Percentiles rank a stretch among this genome's conserved stretches.
Conservation (phyloP, 768 basidiomycete species). For the Cyathus striatus region DNA sequence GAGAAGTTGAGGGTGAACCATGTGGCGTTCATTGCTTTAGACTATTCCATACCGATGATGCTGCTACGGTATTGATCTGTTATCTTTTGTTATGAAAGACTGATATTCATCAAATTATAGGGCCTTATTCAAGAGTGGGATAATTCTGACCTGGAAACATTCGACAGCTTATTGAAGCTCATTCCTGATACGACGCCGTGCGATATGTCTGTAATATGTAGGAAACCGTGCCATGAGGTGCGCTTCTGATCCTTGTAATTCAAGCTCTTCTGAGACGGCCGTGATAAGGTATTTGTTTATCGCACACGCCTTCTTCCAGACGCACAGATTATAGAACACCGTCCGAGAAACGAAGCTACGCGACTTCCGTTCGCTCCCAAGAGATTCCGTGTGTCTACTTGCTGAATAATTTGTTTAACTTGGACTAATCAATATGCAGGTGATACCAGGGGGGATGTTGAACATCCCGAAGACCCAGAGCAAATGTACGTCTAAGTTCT, state of each 20-base stretch:
- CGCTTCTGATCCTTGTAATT: constrained; percentile 10
- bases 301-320: constrained; percentile 15
- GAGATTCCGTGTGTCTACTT: background rate
- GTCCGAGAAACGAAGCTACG: background rate
- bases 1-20: background rate
- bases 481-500: constrained; percentile 3
- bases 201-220: constrained; percentile 40
- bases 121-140: constrained; percentile 19
- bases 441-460: too few species aligned
- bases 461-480: too few species aligned
- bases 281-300: constrained; percentile 14
- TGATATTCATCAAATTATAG: constrained; percentile 6
- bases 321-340: constrained; percentile 1
- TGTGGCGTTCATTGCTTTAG: constrained; percentile 2
- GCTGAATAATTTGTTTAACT: background rate
- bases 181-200: constrained; percentile 45
- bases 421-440: background rate
- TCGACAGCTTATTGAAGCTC: constrained; percentile 33
- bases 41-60: constrained; percentile 3
- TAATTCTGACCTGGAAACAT: constrained; percentile 15
- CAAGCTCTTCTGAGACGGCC: constrained; percentile 11
- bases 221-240: constrained; percentile 45
- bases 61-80: constrained; percentile 5
- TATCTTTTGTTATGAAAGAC: constrained; percentile 2
- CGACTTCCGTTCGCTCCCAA: background rate